These are phyloP conservation scores for Hypoxylon perforatum DNA, from an alignment of 495 filamentous ascomycete species.

Conservation along the genomic window DNA sequence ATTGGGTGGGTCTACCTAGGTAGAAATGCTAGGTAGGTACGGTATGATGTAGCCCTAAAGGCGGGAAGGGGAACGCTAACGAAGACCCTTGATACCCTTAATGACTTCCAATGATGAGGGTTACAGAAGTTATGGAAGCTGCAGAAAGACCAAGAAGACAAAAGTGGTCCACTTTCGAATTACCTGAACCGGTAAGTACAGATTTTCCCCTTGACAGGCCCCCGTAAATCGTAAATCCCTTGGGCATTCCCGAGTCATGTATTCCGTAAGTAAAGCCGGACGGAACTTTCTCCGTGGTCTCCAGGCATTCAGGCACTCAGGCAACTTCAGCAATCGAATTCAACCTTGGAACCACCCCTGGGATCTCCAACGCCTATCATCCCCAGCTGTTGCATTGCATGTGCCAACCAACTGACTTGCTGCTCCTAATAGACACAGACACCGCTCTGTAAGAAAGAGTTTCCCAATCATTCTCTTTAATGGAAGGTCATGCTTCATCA, in stretches of 20 bases:
- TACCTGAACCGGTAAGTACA: conserved; percentile 19
- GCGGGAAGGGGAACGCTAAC: background rate
- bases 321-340: conserved; percentile 7
- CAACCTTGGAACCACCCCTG: conserved; percentile 6
- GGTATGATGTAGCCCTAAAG: conserved; percentile 10
- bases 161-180: background rate
- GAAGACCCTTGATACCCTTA: background rate
- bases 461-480: conserved; percentile 20
- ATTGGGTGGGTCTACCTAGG: background rate
- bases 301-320: background rate
- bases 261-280: conserved; percentile 14
- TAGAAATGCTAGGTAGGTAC: background rate
- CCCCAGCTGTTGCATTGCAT: conserved; percentile 34
- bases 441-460: conserved; percentile 6
- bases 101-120: too few species aligned
- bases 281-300: conserved; percentile 28
- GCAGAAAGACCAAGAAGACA: background rate
- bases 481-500: conserved; percentile 25
- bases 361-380: conserved; percentile 26
- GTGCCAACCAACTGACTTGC: conserved; percentile 30
- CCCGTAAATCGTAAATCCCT: background rate
- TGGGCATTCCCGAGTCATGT: background rate
- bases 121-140: background rate
- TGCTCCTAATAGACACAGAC: conserved; percentile 18
- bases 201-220: conserved; percentile 18